phyloP scores from a whole-genome alignment of 1,284 basidiomycete genomes.

The Papiliotrema nemorosa region DNA sequence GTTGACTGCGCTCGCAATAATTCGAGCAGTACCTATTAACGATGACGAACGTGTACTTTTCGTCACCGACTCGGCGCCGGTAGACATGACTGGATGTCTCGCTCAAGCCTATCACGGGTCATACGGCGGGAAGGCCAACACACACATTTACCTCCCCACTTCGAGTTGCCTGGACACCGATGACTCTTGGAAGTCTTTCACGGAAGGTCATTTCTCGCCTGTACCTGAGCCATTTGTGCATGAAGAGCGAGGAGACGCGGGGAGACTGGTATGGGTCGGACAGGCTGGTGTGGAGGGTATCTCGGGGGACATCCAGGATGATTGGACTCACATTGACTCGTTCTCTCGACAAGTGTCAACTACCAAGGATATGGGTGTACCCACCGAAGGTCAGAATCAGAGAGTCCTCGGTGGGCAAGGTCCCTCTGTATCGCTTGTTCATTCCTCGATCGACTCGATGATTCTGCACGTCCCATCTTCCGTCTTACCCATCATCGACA shows the following conservation, averaged over 20 bases:
- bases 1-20: not conserved
- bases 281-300: slow-evolving; percentile 29
- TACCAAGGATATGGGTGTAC: not conserved
- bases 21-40: not conserved
- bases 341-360: slow-evolving; percentile 2
- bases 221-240: not conserved
- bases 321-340: slow-evolving; percentile 8
- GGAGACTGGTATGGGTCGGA: slow-evolving; percentile 41
- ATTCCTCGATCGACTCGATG: not conserved
- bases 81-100: not conserved
- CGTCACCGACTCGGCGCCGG: not conserved
- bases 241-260: slow-evolving; percentile 3
- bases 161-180: slow-evolving; percentile 15
- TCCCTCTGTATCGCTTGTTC: not conserved
- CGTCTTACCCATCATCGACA: slow-evolving; percentile 39
- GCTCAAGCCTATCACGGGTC: slow-evolving; percentile 22
- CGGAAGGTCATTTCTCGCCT: slow-evolving; percentile 16
- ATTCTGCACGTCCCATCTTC: slow-evolving; percentile 22
- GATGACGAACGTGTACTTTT: not conserved
- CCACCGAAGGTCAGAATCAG: not conserved
- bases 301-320: slow-evolving; percentile 3
- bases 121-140: slow-evolving; percentile 25
- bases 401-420: not conserved
- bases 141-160: slow-evolving; percentile 23
- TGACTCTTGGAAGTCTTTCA: slow-evolving; percentile 4